phyloP scores from a whole-genome alignment of 2,329 filamentous ascomycete genomes.

The Coleophoma cylindrospora region DNA sequence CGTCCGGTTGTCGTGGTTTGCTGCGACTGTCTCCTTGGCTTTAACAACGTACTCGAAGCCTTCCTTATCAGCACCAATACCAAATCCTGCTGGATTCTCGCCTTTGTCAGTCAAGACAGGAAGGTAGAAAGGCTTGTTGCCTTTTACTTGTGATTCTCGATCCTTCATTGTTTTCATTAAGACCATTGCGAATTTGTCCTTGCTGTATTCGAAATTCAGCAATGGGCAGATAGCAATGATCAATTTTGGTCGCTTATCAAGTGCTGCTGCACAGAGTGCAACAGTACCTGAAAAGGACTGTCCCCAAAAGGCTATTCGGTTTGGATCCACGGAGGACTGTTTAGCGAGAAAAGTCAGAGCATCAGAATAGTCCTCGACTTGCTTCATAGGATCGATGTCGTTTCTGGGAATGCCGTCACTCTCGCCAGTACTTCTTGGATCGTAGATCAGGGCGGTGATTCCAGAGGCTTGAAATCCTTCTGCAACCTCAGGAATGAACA shows the following conservation, averaged over 20 bases:
- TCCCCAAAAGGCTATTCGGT: conserved; percentile 31
- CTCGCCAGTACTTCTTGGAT: conserved; percentile 26
- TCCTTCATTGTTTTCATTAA: conserved; percentile 28
- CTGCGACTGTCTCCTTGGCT: conserved; percentile 5
- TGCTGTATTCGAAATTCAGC: not conserved
- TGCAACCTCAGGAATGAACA: conserved; percentile 5
- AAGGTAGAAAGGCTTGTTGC: conserved; percentile 32
- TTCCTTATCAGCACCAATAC: conserved; percentile 12
- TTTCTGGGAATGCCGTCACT: conserved; percentile 24
- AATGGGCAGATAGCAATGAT: conserved; percentile 23
- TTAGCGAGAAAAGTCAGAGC: conserved; percentile 30
- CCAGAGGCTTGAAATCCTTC: conserved; percentile 16
- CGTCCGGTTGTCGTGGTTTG: conserved; percentile 15
- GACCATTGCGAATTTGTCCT: conserved; percentile 11
- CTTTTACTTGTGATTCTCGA: conserved; percentile 31
- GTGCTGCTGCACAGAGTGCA: conserved; percentile 30
- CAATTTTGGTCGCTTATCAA: conserved; percentile 31
- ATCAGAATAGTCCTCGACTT: conserved; percentile 28
- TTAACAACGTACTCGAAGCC: conserved; percentile 11
- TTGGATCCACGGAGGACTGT: conserved; percentile 21
- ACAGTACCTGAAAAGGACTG: conserved; percentile 29
- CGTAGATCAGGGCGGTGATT: conserved; percentile 29
- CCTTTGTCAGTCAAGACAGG: conserved; percentile 30
- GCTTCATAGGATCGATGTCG: conserved; percentile 24
- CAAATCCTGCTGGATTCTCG: conserved; percentile 31